Base-by-base conservation (phyloP, 73 alveolate genomes). In the Tetrahymena borealis region DNA sequence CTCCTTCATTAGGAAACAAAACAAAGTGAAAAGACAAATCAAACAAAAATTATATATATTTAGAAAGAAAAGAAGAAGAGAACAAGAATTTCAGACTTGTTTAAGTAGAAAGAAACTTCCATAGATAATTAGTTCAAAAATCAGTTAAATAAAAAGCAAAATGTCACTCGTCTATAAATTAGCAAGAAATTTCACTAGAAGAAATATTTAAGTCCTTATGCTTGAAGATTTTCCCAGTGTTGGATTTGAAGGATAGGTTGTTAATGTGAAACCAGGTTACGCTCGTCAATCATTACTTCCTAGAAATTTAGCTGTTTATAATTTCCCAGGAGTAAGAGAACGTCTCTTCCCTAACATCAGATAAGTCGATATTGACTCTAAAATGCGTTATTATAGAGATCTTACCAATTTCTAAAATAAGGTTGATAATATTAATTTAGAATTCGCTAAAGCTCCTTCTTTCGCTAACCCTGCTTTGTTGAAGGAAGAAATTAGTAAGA, bases 81-180 rank as follows among this genome's bases (percentile, higher is more conserved):
- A 60, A 60, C 37, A 60, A 60, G 85, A 60, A 60, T 60, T 60
- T 60, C 85, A 60, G 85, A 18, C 85, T 60, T 60, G n/a, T 24
- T 60, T 60, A 60, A 60, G 85, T 60, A 60, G 85, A 60, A 60
- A 60, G 85, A 60, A 60, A 60, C 85, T 60, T 60, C 85, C 85
- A 60, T 60, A 60, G 85, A 60, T 60, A 60, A 24, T 60, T 60
- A 60, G 85, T 60, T 60, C n/a, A 60, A 60, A 41, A 60, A 24
- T 60, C 1, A 60, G 85, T 60, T 60, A 60, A 60, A 60, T 60
- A 60, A 60, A 60, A 60, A 60, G 85, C 31, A 60, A 20, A 60
- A 60, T 60, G 85, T 60, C 85, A n/a, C 37, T 60, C n/a, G 85
- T 60, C 28, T 60, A 60, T 3, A 60, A 60, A 35, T 7, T 60